Percentiles rank a stretch among this genome's conserved stretches.
phyloP scores from a whole-genome alignment of 768 basidiomycete species.

The Serpula lacrymans region DNA sequence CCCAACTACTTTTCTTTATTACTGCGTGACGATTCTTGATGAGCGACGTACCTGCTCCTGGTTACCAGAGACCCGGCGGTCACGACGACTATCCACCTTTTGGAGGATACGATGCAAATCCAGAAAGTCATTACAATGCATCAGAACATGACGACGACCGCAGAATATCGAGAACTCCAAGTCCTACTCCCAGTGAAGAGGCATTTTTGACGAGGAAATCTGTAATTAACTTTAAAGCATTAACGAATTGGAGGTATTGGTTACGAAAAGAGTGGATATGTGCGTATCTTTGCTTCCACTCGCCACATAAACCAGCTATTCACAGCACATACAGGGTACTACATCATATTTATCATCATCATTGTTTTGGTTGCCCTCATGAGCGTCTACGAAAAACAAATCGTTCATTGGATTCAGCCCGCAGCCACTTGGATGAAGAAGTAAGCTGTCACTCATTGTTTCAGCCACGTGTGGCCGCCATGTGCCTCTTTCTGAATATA shows the following conservation, averaged over 20 bases:
- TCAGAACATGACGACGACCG: no score
- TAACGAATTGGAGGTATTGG: conserved; percentile 49
- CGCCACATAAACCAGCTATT: neutral
- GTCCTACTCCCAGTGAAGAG: conserved; percentile 61
- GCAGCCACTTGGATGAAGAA: conserved; percentile 42
- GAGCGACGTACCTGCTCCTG: no score
- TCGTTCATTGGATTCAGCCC: conserved; percentile 45
- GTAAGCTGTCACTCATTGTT: conserved; percentile 49
- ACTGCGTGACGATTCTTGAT: no score
- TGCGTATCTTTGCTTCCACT: conserved; percentile 29
- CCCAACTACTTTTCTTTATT: no score
- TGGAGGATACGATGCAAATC: no score
- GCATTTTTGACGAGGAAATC: conserved; percentile 38
- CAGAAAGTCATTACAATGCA: no score
- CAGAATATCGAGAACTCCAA: conserved; percentile 44
- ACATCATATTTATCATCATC: conserved; percentile 45
- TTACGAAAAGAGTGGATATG: conserved; percentile 54
- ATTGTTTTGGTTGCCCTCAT: conserved; percentile 50
- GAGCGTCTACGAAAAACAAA: conserved; percentile 60
- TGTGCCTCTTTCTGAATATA: neutral
- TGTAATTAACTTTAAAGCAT: conserved; percentile 43
- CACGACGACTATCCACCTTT: no score
- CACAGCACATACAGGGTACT: conserved; percentile 37
- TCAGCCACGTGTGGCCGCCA: neutral
- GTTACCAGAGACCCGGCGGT: no score